These are phyloP conservation scores for Piedraia hortae DNA, from an alignment of 2,329 filamentous ascomycete genomes.

Conservation along the genomic window DNA sequence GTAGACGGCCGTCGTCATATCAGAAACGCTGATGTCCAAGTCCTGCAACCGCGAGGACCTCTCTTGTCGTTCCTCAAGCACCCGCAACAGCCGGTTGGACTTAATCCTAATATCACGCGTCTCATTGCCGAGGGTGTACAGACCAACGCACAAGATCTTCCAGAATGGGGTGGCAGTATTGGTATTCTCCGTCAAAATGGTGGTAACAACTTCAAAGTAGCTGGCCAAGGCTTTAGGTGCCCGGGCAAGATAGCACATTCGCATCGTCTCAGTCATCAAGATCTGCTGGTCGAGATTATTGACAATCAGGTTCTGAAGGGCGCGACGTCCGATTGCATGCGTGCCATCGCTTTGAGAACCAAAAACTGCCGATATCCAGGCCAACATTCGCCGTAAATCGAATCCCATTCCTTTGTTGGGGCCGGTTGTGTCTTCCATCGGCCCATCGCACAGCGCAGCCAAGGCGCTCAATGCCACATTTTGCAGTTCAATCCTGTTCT, in stretches of 20 bases:
- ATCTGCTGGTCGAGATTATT: slow-evolving; percentile 74
- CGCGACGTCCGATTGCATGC: slow-evolving; percentile 67
- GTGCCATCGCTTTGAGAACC: slow-evolving; percentile 73
- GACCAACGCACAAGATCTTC: slow-evolving; percentile 63
- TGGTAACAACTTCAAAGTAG: slow-evolving; percentile 78
- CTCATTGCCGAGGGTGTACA: slow-evolving; percentile 83
- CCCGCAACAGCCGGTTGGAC: slow-evolving; percentile 53
- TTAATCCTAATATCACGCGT: slow-evolving; percentile 72
- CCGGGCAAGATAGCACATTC: slow-evolving; percentile 60
- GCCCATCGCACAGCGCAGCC: slow-evolving; percentile 64
- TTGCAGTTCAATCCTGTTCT: slow-evolving; percentile 77
- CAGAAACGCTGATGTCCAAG: slow-evolving; percentile 92
- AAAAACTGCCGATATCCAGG: slow-evolving; percentile 91
- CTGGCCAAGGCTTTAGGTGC: slow-evolving; percentile 59
- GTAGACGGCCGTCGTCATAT: slow-evolving; percentile 95
- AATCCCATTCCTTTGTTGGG: slow-evolving; percentile 73
- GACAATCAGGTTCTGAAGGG: slow-evolving; percentile 65
- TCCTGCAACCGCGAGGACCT: slow-evolving; percentile 82
- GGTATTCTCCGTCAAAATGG: slow-evolving; percentile 57
- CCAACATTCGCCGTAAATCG: slow-evolving; percentile 71
- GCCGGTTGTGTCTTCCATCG: slow-evolving; percentile 67
- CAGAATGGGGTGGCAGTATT: slow-evolving; percentile 69
- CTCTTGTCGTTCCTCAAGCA: slow-evolving; percentile 47
- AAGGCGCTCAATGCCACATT: slow-evolving; percentile 83
- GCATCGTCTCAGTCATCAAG: slow-evolving; percentile 67